Conservation (phyloP, 2,329 filamentous ascomycete genomes). For the Kalmusia sp. region DNA sequence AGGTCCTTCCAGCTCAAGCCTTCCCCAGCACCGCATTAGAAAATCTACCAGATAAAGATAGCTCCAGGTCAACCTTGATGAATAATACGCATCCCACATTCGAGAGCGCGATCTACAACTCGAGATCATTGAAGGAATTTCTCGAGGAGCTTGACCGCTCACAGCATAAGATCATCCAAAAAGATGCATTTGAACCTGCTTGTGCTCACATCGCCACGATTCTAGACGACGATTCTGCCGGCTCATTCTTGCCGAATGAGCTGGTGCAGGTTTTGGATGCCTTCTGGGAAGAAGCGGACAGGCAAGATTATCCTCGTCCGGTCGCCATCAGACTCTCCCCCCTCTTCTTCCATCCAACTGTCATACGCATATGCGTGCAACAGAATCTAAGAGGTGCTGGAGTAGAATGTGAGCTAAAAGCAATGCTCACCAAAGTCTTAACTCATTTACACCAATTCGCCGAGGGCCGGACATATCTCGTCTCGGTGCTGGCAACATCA, state of each 20-base stretch:
- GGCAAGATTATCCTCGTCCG: constrained; percentile 54
- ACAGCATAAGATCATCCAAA: constrained; percentile 40
- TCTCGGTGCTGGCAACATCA: constrained; percentile 37
- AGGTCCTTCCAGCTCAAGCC: constrained; percentile 26
- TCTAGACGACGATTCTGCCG: constrained; percentile 22
- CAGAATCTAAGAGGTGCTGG: not conserved
- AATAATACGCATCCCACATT: not conserved
- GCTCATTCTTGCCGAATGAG: constrained; percentile 16
- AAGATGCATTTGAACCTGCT: constrained; percentile 31
- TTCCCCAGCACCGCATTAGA: constrained; percentile 17
- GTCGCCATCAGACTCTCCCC: constrained; percentile 46
- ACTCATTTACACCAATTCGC: constrained; percentile 34
- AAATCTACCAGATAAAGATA: constrained; percentile 8
- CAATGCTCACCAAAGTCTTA: constrained; percentile 24
- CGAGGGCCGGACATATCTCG: constrained; percentile 43
- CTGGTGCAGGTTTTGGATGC: constrained; percentile 36
- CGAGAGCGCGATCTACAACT: too few relatives aligned
- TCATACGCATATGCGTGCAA: constrained; percentile 27
- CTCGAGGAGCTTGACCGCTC: constrained; percentile 30
- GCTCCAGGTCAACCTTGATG: not conserved
- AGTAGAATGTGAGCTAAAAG: not conserved
- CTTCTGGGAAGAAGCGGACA: constrained; percentile 57
- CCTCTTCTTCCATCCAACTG: constrained; percentile 46
- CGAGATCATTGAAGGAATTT: constrained; percentile 29
- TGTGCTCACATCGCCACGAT: constrained; percentile 31